These are phyloP conservation scores for Panellus pusillus DNA, from an alignment of 768 basidiomycete genomes.

Conservation along the genomic window DNA sequence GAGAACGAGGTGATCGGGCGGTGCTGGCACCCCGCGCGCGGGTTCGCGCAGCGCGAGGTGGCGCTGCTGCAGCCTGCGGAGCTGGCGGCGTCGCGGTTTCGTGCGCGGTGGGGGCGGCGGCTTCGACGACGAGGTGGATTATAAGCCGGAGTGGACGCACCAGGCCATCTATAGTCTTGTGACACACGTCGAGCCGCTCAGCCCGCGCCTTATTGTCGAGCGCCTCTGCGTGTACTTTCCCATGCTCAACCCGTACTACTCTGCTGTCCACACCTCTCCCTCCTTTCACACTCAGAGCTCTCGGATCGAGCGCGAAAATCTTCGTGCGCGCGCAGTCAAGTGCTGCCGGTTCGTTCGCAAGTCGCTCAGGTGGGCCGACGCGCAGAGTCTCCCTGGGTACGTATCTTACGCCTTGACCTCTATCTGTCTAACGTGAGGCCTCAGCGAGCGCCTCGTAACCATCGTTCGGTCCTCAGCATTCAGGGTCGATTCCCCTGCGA, in stretches of 20 bases:
- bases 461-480: constrained; percentile 15
- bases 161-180: constrained; percentile 16
- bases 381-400: not conserved
- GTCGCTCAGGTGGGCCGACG: constrained; percentile 4
- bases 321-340: not conserved
- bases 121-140: constrained; percentile 38
- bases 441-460: no score
- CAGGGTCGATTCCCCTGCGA: constrained; percentile 1
- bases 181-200: constrained; percentile 9
- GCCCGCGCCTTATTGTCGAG: not conserved
- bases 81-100: not conserved
- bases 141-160: constrained; percentile 66
- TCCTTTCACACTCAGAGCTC: constrained; percentile 14
- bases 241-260: no score
- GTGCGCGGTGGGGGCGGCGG: not conserved
- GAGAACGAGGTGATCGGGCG: constrained; percentile 4
- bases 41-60: constrained; percentile 24
- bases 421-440: no score
- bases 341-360: constrained; percentile 6
- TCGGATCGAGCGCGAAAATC: not conserved
- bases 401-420: no score
- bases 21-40: constrained; percentile 13
- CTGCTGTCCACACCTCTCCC: not conserved
- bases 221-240: constrained; percentile 18
- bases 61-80: constrained; percentile 13